Evolutionary conservation across 139 green algal species (phyloP).

Genomic region (Penium margaritaceum): DNA sequence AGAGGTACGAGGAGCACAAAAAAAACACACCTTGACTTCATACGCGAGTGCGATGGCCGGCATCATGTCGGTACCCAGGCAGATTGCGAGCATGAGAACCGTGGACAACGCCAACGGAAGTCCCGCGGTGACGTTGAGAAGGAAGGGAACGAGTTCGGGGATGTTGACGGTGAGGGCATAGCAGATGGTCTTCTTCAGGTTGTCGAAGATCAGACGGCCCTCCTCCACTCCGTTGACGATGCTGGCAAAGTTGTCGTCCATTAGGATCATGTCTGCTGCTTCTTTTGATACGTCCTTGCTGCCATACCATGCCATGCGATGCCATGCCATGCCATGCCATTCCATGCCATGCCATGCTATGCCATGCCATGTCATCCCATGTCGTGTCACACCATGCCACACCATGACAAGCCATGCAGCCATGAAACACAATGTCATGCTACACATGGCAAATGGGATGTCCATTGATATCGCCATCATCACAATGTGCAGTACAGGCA

Average conservation of each 20-base stretch:
- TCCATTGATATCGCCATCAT: conserved; percentile 62
- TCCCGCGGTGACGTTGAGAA: conserved; percentile 56
- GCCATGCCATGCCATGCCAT: too few species aligned
- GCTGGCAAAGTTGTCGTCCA: conserved; percentile 80
- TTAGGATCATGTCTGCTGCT: conserved; percentile 74
- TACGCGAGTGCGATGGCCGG: conserved; percentile 78
- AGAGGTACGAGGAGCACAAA: too few species aligned
- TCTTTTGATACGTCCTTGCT: conserved; percentile 65
- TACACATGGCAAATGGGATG: neutral
- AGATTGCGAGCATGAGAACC: conserved; percentile 73
- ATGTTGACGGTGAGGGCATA: conserved; percentile 75
- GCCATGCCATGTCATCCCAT: too few species aligned
- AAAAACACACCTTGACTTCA: conserved; percentile 57
- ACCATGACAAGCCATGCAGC: too few species aligned
- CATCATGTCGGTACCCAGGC: conserved; percentile 69
- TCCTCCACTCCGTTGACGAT: conserved; percentile 74
- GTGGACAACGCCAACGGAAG: conserved; percentile 63
- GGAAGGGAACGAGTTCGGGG: conserved; percentile 66
- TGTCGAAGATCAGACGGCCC: conserved; percentile 77
- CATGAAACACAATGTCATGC: too few species aligned
- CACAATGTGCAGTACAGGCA: conserved; percentile 68
- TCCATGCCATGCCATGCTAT: too few species aligned
- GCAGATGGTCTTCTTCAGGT: conserved; percentile 76
- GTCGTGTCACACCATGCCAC: too few species aligned
- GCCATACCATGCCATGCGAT: too few species aligned